These are phyloP conservation scores for Cinnamomum chago DNA, from an alignment of 164 flowering plant genomes.

Conservation along the genomic window DNA sequence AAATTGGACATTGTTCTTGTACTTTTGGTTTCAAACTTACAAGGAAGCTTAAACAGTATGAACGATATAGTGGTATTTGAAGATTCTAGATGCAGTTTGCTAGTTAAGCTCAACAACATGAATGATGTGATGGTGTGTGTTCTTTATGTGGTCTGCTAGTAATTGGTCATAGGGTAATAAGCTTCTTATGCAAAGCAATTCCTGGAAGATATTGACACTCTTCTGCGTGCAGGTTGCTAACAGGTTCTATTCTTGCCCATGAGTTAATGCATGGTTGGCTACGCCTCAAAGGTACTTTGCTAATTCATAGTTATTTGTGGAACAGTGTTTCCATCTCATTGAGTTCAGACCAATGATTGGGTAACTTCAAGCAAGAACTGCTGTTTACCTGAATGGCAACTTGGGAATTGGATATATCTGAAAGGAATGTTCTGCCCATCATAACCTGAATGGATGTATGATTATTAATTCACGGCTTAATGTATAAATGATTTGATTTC, in stretches of 20 bases:
- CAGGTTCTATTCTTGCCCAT: conserved; percentile 96
- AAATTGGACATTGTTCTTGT: too few relatives aligned
- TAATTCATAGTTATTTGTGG: background rate
- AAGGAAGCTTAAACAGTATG: background rate
- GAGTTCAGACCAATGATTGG: background rate
- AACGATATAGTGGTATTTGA: background rate
- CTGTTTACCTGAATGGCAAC: background rate
- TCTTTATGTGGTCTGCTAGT: too few relatives aligned
- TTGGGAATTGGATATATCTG: too few relatives aligned
- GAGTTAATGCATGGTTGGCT: conserved; percentile 97
- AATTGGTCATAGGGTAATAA: too few relatives aligned
- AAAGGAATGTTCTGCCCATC: too few relatives aligned
- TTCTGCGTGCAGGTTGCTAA: conserved; percentile 58
- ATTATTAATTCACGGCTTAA: too few relatives aligned
- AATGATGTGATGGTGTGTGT: background rate
- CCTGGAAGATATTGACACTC: background rate
- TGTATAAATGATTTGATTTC: too few relatives aligned
- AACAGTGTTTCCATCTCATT: background rate
- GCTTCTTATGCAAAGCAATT: too few relatives aligned
- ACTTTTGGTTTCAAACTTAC: too few relatives aligned
- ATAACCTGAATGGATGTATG: too few relatives aligned
- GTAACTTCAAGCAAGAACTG: background rate
- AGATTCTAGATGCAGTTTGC: too few relatives aligned
- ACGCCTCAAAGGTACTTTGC: conserved; percentile 72
- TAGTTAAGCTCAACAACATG: background rate